Base-by-base conservation (phyloP, 805 yeast species). In the Yarrowia sp. region DNA sequence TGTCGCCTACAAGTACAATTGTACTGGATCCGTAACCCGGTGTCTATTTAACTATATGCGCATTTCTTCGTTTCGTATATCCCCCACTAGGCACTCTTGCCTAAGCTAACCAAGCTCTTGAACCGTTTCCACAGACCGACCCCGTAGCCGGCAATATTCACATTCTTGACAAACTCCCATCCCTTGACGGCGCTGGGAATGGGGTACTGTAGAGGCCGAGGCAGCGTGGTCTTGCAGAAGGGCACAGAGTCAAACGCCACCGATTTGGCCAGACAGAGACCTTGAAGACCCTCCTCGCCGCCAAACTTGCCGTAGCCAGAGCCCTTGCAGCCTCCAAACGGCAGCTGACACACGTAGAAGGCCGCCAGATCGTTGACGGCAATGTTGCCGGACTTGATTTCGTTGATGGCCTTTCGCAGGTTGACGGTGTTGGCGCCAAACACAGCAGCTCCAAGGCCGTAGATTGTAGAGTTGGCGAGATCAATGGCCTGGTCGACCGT, bases 281-380 rank as follows among this genome's bases (percentile, higher is more conserved):
- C 98, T 47, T 91, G 85, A 50, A 95, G 82, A 1, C 99, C 99
- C 81, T 95, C 99, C 76, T 89, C 97, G 56, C 99, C 99, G 24
- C 97, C 97, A 80, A 95, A 95, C 76, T 94, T 94, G 68, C 99
- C 99, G 75, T 92, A 95, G 0, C 99, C 99, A 7, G 97, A 90
- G 55, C 92, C 95, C 72, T 88, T 88, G 34, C 85, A 85, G 38
- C 99, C 99, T 67, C 99, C 99, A 79, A 95, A 95, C 39, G 99
- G 99, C 72, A 95, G 82, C 79, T 95, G 99, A 72, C 97, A 93
- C 42, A 95, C 91, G 74, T 93, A 92, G 75, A 87, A 95, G 0
- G 98, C 94, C 9, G 98, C 99, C 81, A 95, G 95, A 80, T 95
- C 99, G 77, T 95, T 95, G 70, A 95, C 91, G 9, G 99, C 97